These are phyloP conservation scores for Boletus edulis DNA, from an alignment of 768 basidiomycete species.

Conservation along the genomic window DNA sequence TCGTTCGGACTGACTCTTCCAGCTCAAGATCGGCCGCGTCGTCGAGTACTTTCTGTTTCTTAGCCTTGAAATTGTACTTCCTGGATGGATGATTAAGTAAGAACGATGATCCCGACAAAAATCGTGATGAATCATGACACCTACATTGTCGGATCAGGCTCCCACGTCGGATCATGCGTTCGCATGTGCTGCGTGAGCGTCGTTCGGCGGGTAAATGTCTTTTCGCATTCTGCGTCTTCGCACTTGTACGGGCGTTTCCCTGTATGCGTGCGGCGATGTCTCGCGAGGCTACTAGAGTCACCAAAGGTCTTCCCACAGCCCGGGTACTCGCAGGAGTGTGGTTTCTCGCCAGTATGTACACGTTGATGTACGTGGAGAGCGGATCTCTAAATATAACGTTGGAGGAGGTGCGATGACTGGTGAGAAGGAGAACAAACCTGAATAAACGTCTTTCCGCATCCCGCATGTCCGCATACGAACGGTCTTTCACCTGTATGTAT, in stretches of 20 bases:
- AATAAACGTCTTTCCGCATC: slow-evolving; percentile 89
- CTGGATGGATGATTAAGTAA: slow-evolving; percentile 35
- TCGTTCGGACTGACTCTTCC: slow-evolving; percentile 71
- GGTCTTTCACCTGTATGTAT: slow-evolving; percentile 92
- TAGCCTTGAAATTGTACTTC: slow-evolving; percentile 77
- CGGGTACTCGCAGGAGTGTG: slow-evolving; percentile 87
- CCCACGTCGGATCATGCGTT: slow-evolving; percentile 82
- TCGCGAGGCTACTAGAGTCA: slow-evolving; percentile 88
- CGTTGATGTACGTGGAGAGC: slow-evolving; percentile 86
- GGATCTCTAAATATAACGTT: slow-evolving; percentile 57
- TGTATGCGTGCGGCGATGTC: slow-evolving; percentile 87
- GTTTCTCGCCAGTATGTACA: slow-evolving; percentile 92
- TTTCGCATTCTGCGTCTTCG: slow-evolving; percentile 77
- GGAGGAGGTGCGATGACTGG: slow-evolving; percentile 3
- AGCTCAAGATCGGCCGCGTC: slow-evolving; percentile 59
- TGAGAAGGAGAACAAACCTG: slow-evolving; percentile 51
- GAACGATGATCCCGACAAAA: background rate
- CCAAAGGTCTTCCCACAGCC: slow-evolving; percentile 86
- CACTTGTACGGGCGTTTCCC: slow-evolving; percentile 87
- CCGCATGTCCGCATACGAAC: slow-evolving; percentile 66
- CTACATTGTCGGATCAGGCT: slow-evolving; percentile 79
- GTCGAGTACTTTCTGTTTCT: slow-evolving; percentile 52
- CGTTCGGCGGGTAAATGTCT: slow-evolving; percentile 84
- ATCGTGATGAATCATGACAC: slow-evolving; percentile 27
- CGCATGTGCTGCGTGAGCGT: slow-evolving; percentile 86